These are phyloP conservation scores for Picea engelmannii DNA, from an alignment of 83 land plant genomes.

Conservation along the genomic window DNA sequence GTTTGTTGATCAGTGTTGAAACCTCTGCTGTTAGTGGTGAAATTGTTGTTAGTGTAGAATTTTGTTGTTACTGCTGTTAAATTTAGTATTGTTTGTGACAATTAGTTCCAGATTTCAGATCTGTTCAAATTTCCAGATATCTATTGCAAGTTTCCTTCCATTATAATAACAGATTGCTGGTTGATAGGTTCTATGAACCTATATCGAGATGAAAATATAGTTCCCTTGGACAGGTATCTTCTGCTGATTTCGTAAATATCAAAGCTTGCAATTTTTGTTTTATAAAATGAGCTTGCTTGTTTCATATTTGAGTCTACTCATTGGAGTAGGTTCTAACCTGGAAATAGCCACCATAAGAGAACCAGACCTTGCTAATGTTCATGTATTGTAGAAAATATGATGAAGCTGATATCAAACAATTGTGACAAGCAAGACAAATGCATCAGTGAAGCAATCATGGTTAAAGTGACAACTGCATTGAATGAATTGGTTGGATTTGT, in stretches of 20 bases:
- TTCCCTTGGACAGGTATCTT: slow-evolving; percentile 43
- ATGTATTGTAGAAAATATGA: slow-evolving; percentile 63
- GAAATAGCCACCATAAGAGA: slow-evolving; percentile 35
- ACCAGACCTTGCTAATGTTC: slow-evolving; percentile 36
- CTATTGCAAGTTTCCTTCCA: too few species aligned
- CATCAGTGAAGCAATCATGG: too few species aligned
- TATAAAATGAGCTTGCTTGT: slow-evolving; percentile 60
- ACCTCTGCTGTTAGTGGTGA: too few species aligned
- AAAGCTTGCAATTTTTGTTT: slow-evolving; percentile 65
- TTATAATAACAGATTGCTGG: slow-evolving; percentile 21
- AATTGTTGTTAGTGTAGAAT: too few species aligned
- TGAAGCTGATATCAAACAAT: slow-evolving; percentile 49
- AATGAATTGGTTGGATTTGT: too few species aligned
- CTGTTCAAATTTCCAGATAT: too few species aligned
- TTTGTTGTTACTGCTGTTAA: too few species aligned
- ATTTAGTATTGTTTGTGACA: too few species aligned
- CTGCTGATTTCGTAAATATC: slow-evolving; percentile 59
- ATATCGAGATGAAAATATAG: slow-evolving; percentile 16
- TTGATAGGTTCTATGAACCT: slow-evolving; percentile 34
- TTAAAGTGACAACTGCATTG: too few species aligned
- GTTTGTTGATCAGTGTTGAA: too few species aligned
- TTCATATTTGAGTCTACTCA: slow-evolving; percentile 55
- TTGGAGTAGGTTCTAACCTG: slow-evolving; percentile 17
- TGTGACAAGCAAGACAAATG: slow-evolving; percentile 39
- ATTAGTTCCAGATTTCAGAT: too few species aligned